Conservation (phyloP, 2,329 filamentous ascomycete genomes). For the Sporothrix euskadiensis region DNA sequence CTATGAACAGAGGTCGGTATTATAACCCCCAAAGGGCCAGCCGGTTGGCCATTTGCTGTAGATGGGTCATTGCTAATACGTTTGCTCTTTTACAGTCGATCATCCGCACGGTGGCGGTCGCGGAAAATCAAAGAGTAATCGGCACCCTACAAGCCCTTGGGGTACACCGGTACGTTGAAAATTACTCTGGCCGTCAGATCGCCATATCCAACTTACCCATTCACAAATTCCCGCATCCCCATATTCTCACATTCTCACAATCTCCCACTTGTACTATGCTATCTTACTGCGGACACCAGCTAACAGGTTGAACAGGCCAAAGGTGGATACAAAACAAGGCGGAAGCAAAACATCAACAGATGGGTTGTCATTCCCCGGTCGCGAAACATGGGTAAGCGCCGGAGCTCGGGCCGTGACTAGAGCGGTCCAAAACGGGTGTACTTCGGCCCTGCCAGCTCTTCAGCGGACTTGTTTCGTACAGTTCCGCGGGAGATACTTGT, state of each 20-base stretch:
- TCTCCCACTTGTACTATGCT: neutral
- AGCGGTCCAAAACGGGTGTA: neutral
- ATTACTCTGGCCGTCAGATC: neutral
- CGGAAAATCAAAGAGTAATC: slow-evolving; percentile 99
- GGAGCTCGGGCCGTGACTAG: slow-evolving; percentile 44
- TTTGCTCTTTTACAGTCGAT: slow-evolving; percentile 60
- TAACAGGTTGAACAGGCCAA: slow-evolving; percentile 59
- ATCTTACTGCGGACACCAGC: slow-evolving; percentile 22
- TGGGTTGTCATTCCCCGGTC: slow-evolving; percentile 81
- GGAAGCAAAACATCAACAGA: slow-evolving; percentile 86
- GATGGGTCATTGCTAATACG: neutral
- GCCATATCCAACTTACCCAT: too few relatives aligned
- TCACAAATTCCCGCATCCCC: too few relatives aligned
- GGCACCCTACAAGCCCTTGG: slow-evolving; percentile 94
- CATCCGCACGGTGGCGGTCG: slow-evolving; percentile 98
- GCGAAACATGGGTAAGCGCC: slow-evolving; percentile 89
- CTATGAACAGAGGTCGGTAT: slow-evolving; percentile 88
- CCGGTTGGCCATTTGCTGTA: slow-evolving; percentile 21
- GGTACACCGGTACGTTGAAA: slow-evolving; percentile 76
- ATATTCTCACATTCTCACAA: neutral
- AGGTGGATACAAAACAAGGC: slow-evolving; percentile 87
- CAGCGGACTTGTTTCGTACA: neutral
- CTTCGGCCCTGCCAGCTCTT: neutral
- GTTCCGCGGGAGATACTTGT: too few relatives aligned
- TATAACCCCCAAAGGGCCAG: neutral